These are phyloP conservation scores for Coemansia sp. DNA, from an alignment of 192 early-diverging fungal genomes.

Conservation along the genomic window DNA sequence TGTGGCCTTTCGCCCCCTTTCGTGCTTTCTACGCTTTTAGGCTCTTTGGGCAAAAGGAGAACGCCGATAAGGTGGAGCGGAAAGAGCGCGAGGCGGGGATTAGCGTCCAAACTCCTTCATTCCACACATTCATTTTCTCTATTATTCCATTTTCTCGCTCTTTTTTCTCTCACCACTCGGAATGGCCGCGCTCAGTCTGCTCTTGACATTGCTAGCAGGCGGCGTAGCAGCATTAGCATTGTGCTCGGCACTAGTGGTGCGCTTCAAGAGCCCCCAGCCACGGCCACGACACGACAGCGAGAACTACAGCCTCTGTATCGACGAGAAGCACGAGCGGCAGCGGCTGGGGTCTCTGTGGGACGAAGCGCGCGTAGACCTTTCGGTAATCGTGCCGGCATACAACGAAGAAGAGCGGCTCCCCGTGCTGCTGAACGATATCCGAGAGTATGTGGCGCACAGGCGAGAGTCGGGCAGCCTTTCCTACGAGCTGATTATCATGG, in stretches of 20 bases:
- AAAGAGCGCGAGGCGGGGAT: neutral
- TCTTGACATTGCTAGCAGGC: constrained; percentile 8
- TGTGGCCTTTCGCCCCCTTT: neutral
- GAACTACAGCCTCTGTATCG: constrained; percentile 44
- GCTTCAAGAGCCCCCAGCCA: constrained; percentile 44
- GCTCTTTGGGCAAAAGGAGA: neutral
- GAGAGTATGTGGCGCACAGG: constrained; percentile 61
- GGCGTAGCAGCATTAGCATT: constrained; percentile 9
- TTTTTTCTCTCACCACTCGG: neutral
- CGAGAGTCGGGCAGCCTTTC: constrained; percentile 52
- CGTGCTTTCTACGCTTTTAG: neutral
- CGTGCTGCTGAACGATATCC: constrained; percentile 79
- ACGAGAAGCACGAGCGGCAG: constrained; percentile 37
- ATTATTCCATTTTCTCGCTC: neutral
- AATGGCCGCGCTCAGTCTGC: constrained; percentile 7
- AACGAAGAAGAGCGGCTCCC: constrained; percentile 85
- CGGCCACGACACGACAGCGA: constrained; percentile 50
- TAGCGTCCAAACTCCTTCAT: neutral
- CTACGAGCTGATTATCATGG: constrained; percentile 89
- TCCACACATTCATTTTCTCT: neutral
- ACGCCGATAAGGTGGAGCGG: too few species aligned
- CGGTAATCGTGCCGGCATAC: constrained; percentile 87
- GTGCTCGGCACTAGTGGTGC: constrained; percentile 34
- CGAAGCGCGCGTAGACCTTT: constrained; percentile 57
- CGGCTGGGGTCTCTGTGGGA: constrained; percentile 26